Evolutionary conservation across 2,329 filamentous ascomycete genomes (phyloP), one percentile per base, ranked within the genome.

Genomic region (Gnomoniopsis smithogilvyi): DNA sequence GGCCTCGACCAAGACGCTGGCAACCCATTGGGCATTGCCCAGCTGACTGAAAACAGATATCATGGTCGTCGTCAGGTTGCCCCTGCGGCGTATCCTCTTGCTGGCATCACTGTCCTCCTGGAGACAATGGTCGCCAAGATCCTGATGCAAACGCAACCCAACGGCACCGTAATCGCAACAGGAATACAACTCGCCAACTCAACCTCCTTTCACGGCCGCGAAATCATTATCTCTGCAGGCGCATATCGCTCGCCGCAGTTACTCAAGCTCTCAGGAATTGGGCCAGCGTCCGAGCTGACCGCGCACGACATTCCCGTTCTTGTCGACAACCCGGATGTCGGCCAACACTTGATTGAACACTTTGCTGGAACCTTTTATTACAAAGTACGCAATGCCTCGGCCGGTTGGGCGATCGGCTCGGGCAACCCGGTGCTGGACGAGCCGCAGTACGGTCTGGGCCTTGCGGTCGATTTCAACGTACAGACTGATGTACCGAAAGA

Each of bases 211-310:
- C 34, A 14, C 10, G 38, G 17, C 50, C 60, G 60, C n/a, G 70
- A 72, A 52, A 68, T 73, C 1, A 72, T 73, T 51, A 26, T 72
- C 4, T 65, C 67, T 8, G 69, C 63, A 2, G 70, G 72, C 8
- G 47, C 66, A 2, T 64, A 69, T 53, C 66, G 69, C 47, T 68
- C 69, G 0, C 65, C 73, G 3, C 67, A 71, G 58, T 61, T 72
- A 2, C 65, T 74, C 3, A 67, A 70, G 58, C 62, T 72, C 2
- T 69, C 67, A 21, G 72, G 72, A 6, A 67, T 74, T 33, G 72
- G 72, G 30, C 66, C 68, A 0, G 47, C 60, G 0, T 59, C 46
- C 4, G 60, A 70, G 17, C 66, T 73, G 2, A 45, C 55, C 6
- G 54, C 60, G 19, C 61, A 64, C 43, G 59, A 60, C n/a, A 70